A percentile compares a stretch with the other conserved stretches of the same genome.
Evolutionary conservation across 257 asterid genomes (phyloP).

Genomic region (Plectranthus barbatus): DNA sequence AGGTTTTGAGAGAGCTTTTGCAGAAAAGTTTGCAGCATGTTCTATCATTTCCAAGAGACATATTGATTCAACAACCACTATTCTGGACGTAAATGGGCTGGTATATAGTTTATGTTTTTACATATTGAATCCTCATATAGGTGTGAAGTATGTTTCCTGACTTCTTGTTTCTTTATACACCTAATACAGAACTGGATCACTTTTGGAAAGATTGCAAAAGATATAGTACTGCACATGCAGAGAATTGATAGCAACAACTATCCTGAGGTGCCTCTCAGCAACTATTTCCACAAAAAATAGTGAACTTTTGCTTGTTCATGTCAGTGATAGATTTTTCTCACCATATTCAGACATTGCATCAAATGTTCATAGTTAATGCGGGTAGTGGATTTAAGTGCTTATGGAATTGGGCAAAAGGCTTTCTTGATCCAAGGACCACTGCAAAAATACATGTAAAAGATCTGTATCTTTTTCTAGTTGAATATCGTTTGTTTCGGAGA

Average conservation of each 20-base stretch:
- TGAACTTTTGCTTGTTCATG: background rate
- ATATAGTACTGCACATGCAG: slow-evolving; percentile 85
- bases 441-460: slow-evolving; percentile 74
- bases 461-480: background rate
- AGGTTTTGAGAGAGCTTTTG: slow-evolving; percentile 78
- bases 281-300: slow-evolving; percentile 3
- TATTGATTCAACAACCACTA: slow-evolving; percentile 71
- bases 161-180: slow-evolving; percentile 6
- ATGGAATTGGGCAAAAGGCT: slow-evolving; percentile 78
- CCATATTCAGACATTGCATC: slow-evolving; percentile 73
- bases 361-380: slow-evolving; percentile 91
- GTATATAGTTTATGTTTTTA: slow-evolving; percentile 25
- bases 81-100: slow-evolving; percentile 91
- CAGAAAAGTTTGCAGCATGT: slow-evolving; percentile 88
- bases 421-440: slow-evolving; percentile 90
- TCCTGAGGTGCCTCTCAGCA: slow-evolving; percentile 72
- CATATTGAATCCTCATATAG: background rate
- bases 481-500: slow-evolving; percentile 2
- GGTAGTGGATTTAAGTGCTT: slow-evolving; percentile 82
- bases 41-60: slow-evolving; percentile 82
- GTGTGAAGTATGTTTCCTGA: background rate
- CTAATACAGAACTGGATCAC: slow-evolving; percentile 84
- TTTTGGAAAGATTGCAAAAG: slow-evolving; percentile 84
- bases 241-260: slow-evolving; percentile 90
- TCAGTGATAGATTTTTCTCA: slow-evolving; percentile 17